phyloP scores from a whole-genome alignment of 352 stramenopile genomes.

The Phytophthora rubi region DNA sequence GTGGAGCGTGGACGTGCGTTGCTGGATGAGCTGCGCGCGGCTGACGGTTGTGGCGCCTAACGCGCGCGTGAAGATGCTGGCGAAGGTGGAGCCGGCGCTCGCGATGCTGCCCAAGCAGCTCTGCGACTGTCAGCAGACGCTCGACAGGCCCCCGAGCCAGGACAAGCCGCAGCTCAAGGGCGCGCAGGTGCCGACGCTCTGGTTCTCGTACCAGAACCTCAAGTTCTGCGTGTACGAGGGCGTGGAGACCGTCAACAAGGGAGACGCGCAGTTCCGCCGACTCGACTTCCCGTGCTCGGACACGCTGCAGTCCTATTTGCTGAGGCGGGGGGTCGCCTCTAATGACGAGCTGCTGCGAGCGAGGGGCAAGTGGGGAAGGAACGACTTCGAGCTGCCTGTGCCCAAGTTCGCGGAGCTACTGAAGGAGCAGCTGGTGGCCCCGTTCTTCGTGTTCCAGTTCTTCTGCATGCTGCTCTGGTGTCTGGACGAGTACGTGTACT shows the following conservation, averaged over 20 bases:
- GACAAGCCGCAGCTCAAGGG: slow-evolving; percentile 19
- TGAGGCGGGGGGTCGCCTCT: slow-evolving; percentile 49
- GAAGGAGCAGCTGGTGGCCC: slow-evolving; percentile 96
- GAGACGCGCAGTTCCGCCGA: slow-evolving; percentile 72
- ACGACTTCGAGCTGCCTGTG: slow-evolving; percentile 95
- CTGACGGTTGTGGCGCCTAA: slow-evolving; percentile 61
- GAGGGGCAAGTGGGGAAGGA: slow-evolving; percentile 78
- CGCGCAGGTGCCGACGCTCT: slow-evolving; percentile 51
- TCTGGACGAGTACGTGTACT: slow-evolving; percentile 99
- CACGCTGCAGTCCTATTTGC: slow-evolving; percentile 67
- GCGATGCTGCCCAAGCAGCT: slow-evolving; percentile 59
- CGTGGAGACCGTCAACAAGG: slow-evolving; percentile 45
- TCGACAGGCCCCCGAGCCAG: background rate
- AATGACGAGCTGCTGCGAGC: slow-evolving; percentile 47
- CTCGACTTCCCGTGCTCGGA: slow-evolving; percentile 68
- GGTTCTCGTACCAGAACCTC: slow-evolving; percentile 83
- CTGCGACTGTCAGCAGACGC: slow-evolving; percentile 46
- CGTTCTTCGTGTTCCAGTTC: slow-evolving; percentile 99
- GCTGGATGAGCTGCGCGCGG: slow-evolving; percentile 55
- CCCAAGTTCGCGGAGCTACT: slow-evolving; percentile 96
- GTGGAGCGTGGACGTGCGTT: slow-evolving; percentile 71
- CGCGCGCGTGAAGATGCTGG: slow-evolving; percentile 59
- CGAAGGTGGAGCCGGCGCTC: slow-evolving; percentile 65
- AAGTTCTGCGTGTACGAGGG: slow-evolving; percentile 78
- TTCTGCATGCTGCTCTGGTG: slow-evolving; percentile 99